Evolutionary conservation across 345 rosid species (phyloP).

Genomic region (Atalantia buxifolia): DNA sequence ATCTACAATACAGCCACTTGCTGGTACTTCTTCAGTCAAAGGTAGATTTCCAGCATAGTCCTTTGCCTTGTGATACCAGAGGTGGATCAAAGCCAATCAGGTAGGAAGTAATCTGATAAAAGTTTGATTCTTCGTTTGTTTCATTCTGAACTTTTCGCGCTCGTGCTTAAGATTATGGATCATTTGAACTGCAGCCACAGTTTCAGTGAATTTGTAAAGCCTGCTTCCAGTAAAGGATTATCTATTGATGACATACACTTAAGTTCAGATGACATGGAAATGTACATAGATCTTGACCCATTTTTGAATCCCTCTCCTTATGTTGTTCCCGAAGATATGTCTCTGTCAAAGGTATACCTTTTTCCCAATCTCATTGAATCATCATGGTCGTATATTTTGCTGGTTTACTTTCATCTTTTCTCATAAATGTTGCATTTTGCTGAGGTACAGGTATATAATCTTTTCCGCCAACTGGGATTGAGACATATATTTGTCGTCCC

Average conservation of each 20-base stretch:
- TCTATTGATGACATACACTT: slow-evolving; percentile 75
- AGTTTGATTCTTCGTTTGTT: background rate
- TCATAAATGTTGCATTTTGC: slow-evolving; percentile 14
- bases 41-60: slow-evolving; percentile 95
- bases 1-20: slow-evolving; percentile 66
- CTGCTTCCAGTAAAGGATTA: slow-evolving; percentile 89
- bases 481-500: slow-evolving; percentile 95
- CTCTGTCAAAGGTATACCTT: slow-evolving; percentile 77
- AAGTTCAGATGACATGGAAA: slow-evolving; percentile 83
- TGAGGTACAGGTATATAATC: slow-evolving; percentile 71
- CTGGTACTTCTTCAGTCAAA: slow-evolving; percentile 94
- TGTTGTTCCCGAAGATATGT: slow-evolving; percentile 95
- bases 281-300: slow-evolving; percentile 97
- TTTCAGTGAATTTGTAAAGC: slow-evolving; percentile 86
- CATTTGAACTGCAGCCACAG: slow-evolving; percentile 58
- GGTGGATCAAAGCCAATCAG: slow-evolving; percentile 50
- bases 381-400: background rate
- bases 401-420: background rate
- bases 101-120: slow-evolving; percentile 28
- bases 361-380: background rate
- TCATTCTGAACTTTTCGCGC: background rate
- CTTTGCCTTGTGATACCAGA: slow-evolving; percentile 65
- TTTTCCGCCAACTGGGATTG: slow-evolving; percentile 94
- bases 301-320: slow-evolving; percentile 95
- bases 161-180: slow-evolving; percentile 10